phyloP scores from a whole-genome alignment of 2,329 filamentous ascomycete genomes.

The Pseudogymnoascus sp. region DNA sequence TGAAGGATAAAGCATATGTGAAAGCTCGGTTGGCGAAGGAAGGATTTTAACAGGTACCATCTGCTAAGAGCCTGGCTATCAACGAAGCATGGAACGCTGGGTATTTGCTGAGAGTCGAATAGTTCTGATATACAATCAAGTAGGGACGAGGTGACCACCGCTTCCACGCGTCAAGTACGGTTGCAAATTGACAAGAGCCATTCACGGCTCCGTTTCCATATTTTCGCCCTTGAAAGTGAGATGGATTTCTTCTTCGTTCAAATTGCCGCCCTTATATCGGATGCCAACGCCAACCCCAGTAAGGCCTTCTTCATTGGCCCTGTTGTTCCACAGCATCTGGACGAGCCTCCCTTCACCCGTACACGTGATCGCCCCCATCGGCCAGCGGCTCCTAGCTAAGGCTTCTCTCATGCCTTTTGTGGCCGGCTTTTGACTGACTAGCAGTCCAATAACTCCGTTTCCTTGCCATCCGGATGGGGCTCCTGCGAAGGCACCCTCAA shows the following conservation, averaged over 20 bases:
- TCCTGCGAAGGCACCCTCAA: constrained; percentile 69
- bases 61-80: background rate
- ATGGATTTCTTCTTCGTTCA: constrained; percentile 36
- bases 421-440: constrained; percentile 62
- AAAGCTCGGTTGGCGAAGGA: background rate
- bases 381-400: constrained; percentile 57
- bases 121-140: background rate
- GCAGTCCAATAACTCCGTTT: constrained; percentile 57
- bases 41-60: background rate
- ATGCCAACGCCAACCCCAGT: constrained; percentile 49
- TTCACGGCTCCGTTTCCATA: constrained; percentile 10
- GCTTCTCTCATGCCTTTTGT: constrained; percentile 74
- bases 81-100: background rate
- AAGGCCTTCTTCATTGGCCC: constrained; percentile 55
- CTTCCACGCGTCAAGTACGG: background rate
- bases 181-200: background rate
- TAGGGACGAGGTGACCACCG: background rate
- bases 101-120: background rate
- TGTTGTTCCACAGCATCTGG: constrained; percentile 68
- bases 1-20: background rate
- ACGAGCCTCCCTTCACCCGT: constrained; percentile 48
- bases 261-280: constrained; percentile 32
- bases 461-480: constrained; percentile 68
- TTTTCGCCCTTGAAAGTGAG: constrained; percentile 44
- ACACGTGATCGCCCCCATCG: constrained; percentile 65